A percentile compares a stretch with the other conserved stretches of the same genome.
Evolutionary conservation across 1,284 basidiomycete genomes (phyloP).

Genomic region (Cryptococcus sp.): DNA sequence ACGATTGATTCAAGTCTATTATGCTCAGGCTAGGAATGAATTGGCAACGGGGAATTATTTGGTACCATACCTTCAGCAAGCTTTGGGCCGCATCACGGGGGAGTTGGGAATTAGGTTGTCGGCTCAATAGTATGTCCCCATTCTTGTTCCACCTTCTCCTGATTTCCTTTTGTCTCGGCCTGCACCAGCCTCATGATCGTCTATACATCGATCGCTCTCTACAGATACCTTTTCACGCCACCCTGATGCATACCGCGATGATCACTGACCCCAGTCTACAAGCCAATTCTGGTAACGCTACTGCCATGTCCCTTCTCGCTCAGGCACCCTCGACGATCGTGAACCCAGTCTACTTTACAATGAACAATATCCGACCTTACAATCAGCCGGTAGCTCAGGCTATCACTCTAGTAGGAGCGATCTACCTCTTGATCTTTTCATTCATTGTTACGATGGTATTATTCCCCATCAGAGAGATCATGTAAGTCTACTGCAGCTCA

Average conservation of each 20-base stretch:
- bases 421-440: conserved; percentile 62
- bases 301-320: conserved; percentile 52
- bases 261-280: conserved; percentile 21
- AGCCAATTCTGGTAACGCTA: conserved; percentile 44
- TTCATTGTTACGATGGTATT: conserved; percentile 50
- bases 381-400: conserved; percentile 64
- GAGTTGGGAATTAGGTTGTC: conserved; percentile 24
- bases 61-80: conserved; percentile 31
- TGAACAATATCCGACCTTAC: conserved; percentile 63
- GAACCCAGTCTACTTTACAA: conserved; percentile 53
- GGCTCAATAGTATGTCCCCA: conserved; percentile 28
- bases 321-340: conserved; percentile 60
- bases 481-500: conserved; percentile 15
- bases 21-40: conserved; percentile 48
- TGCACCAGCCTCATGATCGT: too few relatives aligned
- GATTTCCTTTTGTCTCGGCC: background rate
- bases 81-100: conserved; percentile 25
- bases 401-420: conserved; percentile 60
- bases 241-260: background rate
- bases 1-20: conserved; percentile 35
- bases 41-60: conserved; percentile 43
- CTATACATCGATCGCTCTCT: too few relatives aligned
- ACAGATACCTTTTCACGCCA: background rate
- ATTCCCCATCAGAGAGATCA: conserved; percentile 49
- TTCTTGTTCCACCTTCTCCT: background rate